Conservation (phyloP, 305 asterid genomes). For the Vinca major region DNA sequence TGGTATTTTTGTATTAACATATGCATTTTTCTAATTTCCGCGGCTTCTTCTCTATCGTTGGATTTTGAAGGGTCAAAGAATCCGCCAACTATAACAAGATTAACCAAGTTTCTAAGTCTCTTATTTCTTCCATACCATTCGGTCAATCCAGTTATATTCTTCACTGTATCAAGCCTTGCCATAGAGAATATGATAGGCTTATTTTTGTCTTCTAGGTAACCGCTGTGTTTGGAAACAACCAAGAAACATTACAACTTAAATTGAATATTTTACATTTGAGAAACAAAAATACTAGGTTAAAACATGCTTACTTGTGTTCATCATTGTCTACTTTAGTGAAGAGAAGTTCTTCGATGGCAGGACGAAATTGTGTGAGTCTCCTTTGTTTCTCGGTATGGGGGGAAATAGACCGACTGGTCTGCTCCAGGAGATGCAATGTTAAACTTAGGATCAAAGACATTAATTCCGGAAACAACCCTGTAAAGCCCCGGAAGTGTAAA, state of each 20-base stretch:
- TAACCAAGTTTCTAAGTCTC: slow-evolving; percentile 56
- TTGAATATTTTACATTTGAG: background rate
- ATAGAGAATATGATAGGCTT: slow-evolving; percentile 84
- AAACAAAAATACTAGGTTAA: background rate
- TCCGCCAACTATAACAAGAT: slow-evolving; percentile 79
- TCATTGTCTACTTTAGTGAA: slow-evolving; percentile 49
- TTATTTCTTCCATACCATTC: slow-evolving; percentile 91
- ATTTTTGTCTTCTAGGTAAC: slow-evolving; percentile 58
- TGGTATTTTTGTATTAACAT: slow-evolving; percentile 50
- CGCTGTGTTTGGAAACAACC: slow-evolving; percentile 32
- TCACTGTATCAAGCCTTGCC: slow-evolving; percentile 85
- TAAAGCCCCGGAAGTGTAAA: slow-evolving; percentile 80
- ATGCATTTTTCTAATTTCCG: slow-evolving; percentile 81
- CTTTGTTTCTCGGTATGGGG: slow-evolving; percentile 58
- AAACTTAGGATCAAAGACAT: slow-evolving; percentile 80
- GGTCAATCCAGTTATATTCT: slow-evolving; percentile 69
- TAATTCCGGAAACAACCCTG: slow-evolving; percentile 73
- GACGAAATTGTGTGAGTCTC: slow-evolving; percentile 43
- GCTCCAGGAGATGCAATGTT: slow-evolving; percentile 90
- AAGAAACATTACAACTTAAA: background rate
- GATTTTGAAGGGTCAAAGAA: slow-evolving; percentile 79
- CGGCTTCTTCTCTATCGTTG: slow-evolving; percentile 78
- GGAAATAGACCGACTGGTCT: slow-evolving; percentile 75
- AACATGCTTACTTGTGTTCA: slow-evolving; percentile 63
- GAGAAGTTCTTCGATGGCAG: slow-evolving; percentile 72